A percentile compares a stretch with the other conserved stretches of the same genome.
Evolutionary conservation across 2,329 filamentous ascomycete species (phyloP).

Genomic region (Fusarium armeniacum): DNA sequence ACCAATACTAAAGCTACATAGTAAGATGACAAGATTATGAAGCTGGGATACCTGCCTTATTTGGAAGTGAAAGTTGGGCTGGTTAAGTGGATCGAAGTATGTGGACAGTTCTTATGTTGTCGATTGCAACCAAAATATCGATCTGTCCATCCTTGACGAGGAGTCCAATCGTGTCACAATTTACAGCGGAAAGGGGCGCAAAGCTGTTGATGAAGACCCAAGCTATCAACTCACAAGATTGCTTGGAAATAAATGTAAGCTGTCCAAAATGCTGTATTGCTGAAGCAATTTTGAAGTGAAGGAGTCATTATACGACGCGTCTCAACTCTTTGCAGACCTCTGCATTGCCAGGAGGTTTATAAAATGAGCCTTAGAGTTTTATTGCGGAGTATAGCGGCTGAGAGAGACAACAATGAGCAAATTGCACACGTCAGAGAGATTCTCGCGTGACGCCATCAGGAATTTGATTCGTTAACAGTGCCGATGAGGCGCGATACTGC

Average conservation of each 20-base stretch:
- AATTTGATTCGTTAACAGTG: background rate
- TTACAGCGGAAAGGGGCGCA: background rate
- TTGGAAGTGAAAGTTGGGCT: background rate
- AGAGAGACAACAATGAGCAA: background rate
- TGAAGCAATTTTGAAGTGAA: background rate
- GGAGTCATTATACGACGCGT: no score
- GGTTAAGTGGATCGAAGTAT: conserved; percentile 1
- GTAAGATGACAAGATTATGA: background rate
- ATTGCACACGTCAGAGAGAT: conserved; percentile 1
- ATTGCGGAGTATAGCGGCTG: background rate
- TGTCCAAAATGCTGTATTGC: background rate
- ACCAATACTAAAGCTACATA: background rate
- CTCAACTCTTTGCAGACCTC: background rate
- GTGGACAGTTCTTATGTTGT: background rate
- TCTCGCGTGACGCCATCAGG: background rate
- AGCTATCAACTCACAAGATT: background rate
- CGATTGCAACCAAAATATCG: conserved; percentile 24
- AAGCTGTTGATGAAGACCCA: background rate
- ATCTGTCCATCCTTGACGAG: conserved; percentile 5
- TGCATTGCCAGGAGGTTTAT: background rate
- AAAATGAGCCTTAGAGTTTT: background rate
- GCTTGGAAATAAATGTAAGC: background rate
- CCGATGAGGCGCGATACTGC: background rate
- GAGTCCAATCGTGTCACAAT: background rate
- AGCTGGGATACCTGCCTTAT: conserved; percentile 1